phyloP scores from a whole-genome alignment of 257 asterid species.

The Petrea volubilis region DNA sequence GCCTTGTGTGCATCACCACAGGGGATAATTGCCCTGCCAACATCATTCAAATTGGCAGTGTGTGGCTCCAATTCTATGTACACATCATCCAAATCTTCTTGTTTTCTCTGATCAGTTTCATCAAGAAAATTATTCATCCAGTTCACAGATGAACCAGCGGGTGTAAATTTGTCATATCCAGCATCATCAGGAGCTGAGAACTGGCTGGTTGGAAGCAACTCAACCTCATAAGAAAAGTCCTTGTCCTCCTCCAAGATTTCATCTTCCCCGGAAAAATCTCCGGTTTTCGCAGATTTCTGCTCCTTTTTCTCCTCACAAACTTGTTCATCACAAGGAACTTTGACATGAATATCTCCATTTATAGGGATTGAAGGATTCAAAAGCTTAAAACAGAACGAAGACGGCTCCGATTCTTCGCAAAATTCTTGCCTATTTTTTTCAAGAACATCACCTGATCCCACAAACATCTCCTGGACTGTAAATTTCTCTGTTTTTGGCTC shows the following conservation, averaged over 20 bases:
- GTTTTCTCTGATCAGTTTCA: slow-evolving; percentile 5
- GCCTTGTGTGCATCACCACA: slow-evolving; percentile 6
- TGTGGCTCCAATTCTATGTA: slow-evolving; percentile 54
- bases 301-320: slow-evolving; percentile 11
- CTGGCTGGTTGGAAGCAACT: slow-evolving; percentile 27
- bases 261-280: slow-evolving; percentile 20
- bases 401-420: slow-evolving; percentile 12
- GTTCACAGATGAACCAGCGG: background rate
- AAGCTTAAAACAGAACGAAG: slow-evolving; percentile 31
- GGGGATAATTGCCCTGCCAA: slow-evolving; percentile 5
- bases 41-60: background rate
- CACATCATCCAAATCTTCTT: slow-evolving; percentile 44
- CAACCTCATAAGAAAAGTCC: slow-evolving; percentile 50
- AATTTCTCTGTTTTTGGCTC: slow-evolving; percentile 40
- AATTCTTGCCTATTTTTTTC: background rate
- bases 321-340: slow-evolving; percentile 16
- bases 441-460: slow-evolving; percentile 38
- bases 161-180: background rate
- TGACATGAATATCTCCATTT: background rate
- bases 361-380: background rate
- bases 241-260: slow-evolving; percentile 34
- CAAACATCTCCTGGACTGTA: slow-evolving; percentile 54
- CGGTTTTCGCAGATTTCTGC: background rate
- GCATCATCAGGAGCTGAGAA: background rate
- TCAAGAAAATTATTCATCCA: slow-evolving; percentile 36